Evolutionary conservation across 192 early-diverging fungal species (phyloP).

Genomic region (Coemansia sp.): DNA sequence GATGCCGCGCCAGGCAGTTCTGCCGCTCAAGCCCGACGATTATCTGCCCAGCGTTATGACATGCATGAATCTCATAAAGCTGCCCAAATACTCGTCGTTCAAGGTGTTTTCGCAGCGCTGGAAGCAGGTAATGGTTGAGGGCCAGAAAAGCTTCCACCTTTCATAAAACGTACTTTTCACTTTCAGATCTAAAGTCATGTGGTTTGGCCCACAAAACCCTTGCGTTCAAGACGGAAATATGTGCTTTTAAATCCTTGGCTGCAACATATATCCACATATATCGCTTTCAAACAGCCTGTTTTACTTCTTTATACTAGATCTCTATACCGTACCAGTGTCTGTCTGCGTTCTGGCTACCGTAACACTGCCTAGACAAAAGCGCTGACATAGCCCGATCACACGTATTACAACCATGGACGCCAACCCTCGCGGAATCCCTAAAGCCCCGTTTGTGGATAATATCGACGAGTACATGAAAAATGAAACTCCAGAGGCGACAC

Average conservation of each 20-base stretch:
- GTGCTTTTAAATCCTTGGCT: no score
- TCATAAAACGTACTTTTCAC: conserved; percentile 37
- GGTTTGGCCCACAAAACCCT: conserved; percentile 13
- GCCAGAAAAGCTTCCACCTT: conserved; percentile 75
- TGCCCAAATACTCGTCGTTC: conserved; percentile 77
- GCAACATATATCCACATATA: no score
- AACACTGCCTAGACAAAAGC: no score
- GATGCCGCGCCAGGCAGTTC: conserved; percentile 73
- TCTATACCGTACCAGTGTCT: no score
- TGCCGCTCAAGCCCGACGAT: conserved; percentile 67
- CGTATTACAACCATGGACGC: conserved; percentile 51
- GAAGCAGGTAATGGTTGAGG: conserved; percentile 74
- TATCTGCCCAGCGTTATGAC: conserved; percentile 96
- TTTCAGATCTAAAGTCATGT: conserved; percentile 13
- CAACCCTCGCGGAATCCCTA: conserved; percentile 94
- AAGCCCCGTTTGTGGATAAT: conserved; percentile 91
- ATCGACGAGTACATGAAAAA: conserved; percentile 83
- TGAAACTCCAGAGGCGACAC: conserved; percentile 75
- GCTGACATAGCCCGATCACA: no score
- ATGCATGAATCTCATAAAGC: conserved; percentile 91
- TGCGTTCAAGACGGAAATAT: not conserved
- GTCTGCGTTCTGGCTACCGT: no score
- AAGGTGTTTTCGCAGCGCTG: conserved; percentile 67
- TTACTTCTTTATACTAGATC: no score
- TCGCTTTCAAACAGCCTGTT: no score